Evolutionary conservation across 2,329 filamentous ascomycete genomes (phyloP), one percentile per base, ranked within the genome.

Genomic region (Microdochium trichocladiopsis): DNA sequence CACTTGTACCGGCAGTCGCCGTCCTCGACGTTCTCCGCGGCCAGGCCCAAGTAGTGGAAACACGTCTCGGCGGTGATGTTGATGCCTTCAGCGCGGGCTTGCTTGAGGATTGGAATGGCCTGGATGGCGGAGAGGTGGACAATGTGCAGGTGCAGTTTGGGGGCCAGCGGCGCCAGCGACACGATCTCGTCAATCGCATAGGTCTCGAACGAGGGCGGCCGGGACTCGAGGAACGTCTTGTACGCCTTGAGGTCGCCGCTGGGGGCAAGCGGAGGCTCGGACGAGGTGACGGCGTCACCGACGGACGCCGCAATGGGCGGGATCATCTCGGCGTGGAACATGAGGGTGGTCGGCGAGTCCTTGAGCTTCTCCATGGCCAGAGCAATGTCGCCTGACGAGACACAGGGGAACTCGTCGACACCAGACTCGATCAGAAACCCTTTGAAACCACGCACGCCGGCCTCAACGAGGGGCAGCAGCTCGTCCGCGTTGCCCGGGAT

Each of bases 301-400:
- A 92, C 87, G 0, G 89, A 91, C 58, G 83, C 82, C 49, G 88
- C 73, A 58, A 92, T 88, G 18, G 90, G 89, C n/a, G 93, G 91
- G 12, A 95, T 86, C 91, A 96, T 97, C 70, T 99, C 94, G 52
- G 94, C 94, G 66, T 99, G 94, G 74, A 99, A 99, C 93, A 99
- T 97, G 61, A 97, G 83, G 0, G 91, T 95, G 2, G 94, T 97
- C 18, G 90, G 80, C 51, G 86, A 80, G 60, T 90, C 84, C 55
- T 88, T 88, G 55, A 99, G 80, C 48, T 87, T 88, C 25, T 76
- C 75, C 81, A 99, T 92, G 45, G 88, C 92, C 37, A 88, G 79
- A 1, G 80, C 76, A 53, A 97, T 88, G 67, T 97, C 94, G 14
- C 72, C 68, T 1, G 88, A 79, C 0, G 87, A 87, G n/a, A 97